These are phyloP conservation scores for Solanum aculeatissimum DNA, from an alignment of 305 asterid genomes.

Conservation along the genomic window DNA sequence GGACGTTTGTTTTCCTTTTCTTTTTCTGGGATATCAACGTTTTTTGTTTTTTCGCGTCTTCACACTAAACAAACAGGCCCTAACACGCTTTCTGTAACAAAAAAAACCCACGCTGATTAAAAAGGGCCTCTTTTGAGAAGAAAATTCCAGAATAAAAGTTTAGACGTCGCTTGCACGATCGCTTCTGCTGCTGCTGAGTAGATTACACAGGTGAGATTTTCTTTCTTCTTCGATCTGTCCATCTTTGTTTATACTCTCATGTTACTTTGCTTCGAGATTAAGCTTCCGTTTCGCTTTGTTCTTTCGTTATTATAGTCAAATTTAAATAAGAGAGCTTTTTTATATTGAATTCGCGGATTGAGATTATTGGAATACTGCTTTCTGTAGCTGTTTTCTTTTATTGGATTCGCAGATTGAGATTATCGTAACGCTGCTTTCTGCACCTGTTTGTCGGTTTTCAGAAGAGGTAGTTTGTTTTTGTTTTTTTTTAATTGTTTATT, in stretches of 20 bases:
- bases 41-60: not conserved
- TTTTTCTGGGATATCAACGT: not conserved
- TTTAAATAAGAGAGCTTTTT: not conserved
- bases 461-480: not conserved
- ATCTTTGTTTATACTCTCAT: not conserved
- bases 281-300: conserved; percentile 1
- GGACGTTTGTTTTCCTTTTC: not conserved
- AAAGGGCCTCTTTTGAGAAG: not conserved
- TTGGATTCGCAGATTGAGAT: not conserved
- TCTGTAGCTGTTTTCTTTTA: not conserved
- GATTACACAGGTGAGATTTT: conserved; percentile 6
- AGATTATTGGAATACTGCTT: not conserved
- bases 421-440: not conserved
- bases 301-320: not conserved
- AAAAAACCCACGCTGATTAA: not conserved
- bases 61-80: not conserved
- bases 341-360: not conserved
- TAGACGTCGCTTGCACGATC: conserved; percentile 56
- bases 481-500: too few relatives aligned
- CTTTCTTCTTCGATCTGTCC: not conserved
- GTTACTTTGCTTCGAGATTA: conserved; percentile 27
- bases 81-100: not conserved
- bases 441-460: not conserved
- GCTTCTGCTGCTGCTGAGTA: not conserved
- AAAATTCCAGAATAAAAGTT: not conserved